These are phyloP conservation scores for Cicer cuneatum DNA, from an alignment of 306 rosid species.

Conservation along the genomic window DNA sequence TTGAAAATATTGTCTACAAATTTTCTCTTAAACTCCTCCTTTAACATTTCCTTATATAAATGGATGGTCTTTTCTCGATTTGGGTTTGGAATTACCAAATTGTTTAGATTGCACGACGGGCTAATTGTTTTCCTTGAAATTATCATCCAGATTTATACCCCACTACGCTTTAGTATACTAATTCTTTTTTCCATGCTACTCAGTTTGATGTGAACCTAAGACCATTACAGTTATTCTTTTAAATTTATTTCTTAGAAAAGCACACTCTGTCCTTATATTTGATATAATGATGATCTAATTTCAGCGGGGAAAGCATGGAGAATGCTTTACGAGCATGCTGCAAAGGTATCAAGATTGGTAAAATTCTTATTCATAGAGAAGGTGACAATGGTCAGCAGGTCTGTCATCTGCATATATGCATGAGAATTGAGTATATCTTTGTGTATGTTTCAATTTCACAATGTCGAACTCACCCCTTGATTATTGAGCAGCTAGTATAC, in stretches of 20 bases:
- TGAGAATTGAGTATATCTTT: slow-evolving; percentile 1
- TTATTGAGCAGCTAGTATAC: slow-evolving; percentile 78
- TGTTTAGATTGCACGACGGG: slow-evolving; percentile 6
- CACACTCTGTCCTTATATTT: slow-evolving; percentile 25
- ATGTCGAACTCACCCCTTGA: slow-evolving; percentile 39
- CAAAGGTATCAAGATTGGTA: slow-evolving; percentile 98
- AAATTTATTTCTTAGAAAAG: slow-evolving; percentile 13
- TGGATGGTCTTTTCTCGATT: slow-evolving; percentile 21
- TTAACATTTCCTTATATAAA: slow-evolving; percentile 10
- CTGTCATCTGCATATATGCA: slow-evolving; percentile 44
- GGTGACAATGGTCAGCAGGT: slow-evolving; percentile 99
- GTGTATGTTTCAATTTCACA: slow-evolving; percentile 36
- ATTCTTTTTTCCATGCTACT: slow-evolving; percentile 3
- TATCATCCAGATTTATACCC: background rate
- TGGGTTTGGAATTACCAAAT: slow-evolving; percentile 4
- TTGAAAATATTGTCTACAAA: slow-evolving; percentile 4
- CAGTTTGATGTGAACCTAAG: slow-evolving; percentile 18
- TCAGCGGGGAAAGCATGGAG: slow-evolving; percentile 99
- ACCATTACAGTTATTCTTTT: background rate
- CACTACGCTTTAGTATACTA: slow-evolving; percentile 6
- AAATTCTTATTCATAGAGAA: slow-evolving; percentile 98
- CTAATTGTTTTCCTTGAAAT: slow-evolving; percentile 14
- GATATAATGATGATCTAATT: slow-evolving; percentile 35
- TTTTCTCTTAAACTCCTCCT: slow-evolving; percentile 11
- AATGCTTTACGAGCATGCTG: slow-evolving; percentile 99